These are phyloP conservation scores for Jamesozyma rosinii DNA, from an alignment of 805 yeast species.

Conservation along the genomic window DNA sequence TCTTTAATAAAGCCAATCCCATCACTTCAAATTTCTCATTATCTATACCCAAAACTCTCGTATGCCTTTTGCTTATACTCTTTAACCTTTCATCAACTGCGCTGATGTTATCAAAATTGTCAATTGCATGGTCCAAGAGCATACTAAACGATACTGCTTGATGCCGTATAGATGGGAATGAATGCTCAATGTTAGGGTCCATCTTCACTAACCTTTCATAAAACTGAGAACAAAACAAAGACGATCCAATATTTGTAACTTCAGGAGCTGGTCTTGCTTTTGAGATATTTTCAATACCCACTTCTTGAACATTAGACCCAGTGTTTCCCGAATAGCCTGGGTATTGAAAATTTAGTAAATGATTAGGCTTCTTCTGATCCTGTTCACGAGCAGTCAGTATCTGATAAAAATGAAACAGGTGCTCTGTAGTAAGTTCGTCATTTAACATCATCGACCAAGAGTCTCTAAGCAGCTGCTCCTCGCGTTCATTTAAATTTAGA, in stretches of 20 bases:
- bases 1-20: constrained; percentile 64
- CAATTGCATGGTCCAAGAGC: constrained; percentile 58
- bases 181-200: constrained; percentile 50
- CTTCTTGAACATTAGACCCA: too few species aligned
- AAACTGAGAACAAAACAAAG: constrained; percentile 67
- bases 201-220: constrained; percentile 57
- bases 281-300: not conserved
- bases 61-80: constrained; percentile 63
- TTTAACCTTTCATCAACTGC: constrained; percentile 50
- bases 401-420: constrained; percentile 4
- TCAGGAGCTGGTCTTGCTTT: not conserved
- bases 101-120: constrained; percentile 51
- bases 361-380: not conserved
- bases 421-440: constrained; percentile 20
- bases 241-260: constrained; percentile 29
- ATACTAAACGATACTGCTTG: constrained; percentile 79
- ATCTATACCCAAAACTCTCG: constrained; percentile 66
- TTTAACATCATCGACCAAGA: constrained; percentile 34
- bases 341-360: not conserved
- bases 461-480: constrained; percentile 29
- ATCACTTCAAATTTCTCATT: constrained; percentile 56
- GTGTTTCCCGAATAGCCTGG: not conserved
- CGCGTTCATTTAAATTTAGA: constrained; percentile 12
- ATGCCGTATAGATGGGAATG: constrained; percentile 67
- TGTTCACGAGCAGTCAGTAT: not conserved